Evolutionary conservation across 441 rosid species (phyloP), one percentile per base, ranked within the genome.

Genomic region (Pelargonium myrrhifolium): DNA sequence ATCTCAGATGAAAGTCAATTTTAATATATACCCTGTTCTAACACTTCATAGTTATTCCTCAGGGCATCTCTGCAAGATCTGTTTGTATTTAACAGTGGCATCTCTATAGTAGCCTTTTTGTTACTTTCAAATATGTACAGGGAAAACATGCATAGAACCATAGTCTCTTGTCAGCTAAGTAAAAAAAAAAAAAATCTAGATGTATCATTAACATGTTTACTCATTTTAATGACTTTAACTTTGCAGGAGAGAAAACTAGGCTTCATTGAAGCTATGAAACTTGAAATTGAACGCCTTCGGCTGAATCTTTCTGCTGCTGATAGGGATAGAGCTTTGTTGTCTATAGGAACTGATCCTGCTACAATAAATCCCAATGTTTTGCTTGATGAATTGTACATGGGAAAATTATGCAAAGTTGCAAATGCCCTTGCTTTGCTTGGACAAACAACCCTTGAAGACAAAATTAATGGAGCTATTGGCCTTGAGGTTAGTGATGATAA

Each of bases 291-390:
- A 75, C 88, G 99, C 42, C 86, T 93, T 35, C 84, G 45, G 66
- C 81, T 89, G 76, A 86, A 91, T 89, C 83, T 91, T 67, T 91
- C 99, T 65, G 92, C 97, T 68, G 99, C 97, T 67, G 97, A 89
- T 78, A 88, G 99, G 85, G 97, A 93, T 83, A 91, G 90, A 85
- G 90, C 93, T 73, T 67, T 93, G 39, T 74, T 91, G 77, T 86
- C 93, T 63, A 58, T 89, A 74, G 97, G 97, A 81, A 86, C 74
- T 66, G 97, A 93, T 88, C 96, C 97, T 65, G 96, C 97, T 69
- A 82, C 88, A 39, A 78, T 93, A 76, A 93, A 93, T 82, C 97
- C 99, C 60, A 93, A 93, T 78, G 75, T 81, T 71, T 80, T 78
- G 70, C 78, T 84, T 40, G 89, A 86, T 64, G 96, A 88, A 73